Percentiles rank a stretch among this genome's conserved stretches.
Conservation (phyloP, 2,329 filamentous ascomycete genomes). For the Paramyrothecium roridum region DNA sequence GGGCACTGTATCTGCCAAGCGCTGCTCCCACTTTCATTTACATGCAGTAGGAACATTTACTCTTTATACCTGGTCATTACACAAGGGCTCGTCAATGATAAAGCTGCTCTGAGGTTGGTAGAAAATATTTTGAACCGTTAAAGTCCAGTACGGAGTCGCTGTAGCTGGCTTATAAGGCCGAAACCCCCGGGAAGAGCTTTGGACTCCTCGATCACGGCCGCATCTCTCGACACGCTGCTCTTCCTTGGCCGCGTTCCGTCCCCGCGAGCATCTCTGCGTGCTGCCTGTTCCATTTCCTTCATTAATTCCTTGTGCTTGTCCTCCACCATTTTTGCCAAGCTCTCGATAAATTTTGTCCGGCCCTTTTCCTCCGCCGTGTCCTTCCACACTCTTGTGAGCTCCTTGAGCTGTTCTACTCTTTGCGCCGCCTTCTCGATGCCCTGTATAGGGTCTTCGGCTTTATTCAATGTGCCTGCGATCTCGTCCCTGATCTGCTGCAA, state of each 20-base stretch:
- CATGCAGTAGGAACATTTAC: no score
- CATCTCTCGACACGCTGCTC: slow-evolving; percentile 25
- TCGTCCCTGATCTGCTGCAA: slow-evolving; percentile 68
- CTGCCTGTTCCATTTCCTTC: slow-evolving; percentile 45
- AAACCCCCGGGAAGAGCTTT: slow-evolving; percentile 49
- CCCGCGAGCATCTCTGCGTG: slow-evolving; percentile 28
- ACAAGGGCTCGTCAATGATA: no score
- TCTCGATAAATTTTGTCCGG: slow-evolving; percentile 75
- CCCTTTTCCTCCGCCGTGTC: slow-evolving; percentile 95
- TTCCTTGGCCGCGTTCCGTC: slow-evolving; percentile 32
- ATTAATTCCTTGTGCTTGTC: slow-evolving; percentile 60
- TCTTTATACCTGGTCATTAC: no score
- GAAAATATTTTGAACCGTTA: slow-evolving; percentile 17
- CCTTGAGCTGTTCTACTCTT: slow-evolving; percentile 73
- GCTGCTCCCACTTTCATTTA: no score
- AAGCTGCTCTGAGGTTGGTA: no score
- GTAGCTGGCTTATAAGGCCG: slow-evolving; percentile 60
- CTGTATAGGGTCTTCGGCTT: slow-evolving; percentile 53
- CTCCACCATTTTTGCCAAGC: slow-evolving; percentile 76
- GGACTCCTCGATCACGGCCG: slow-evolving; percentile 30
- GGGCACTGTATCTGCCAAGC: background rate
- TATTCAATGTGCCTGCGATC: slow-evolving; percentile 63
- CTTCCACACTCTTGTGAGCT: slow-evolving; percentile 80
- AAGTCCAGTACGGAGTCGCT: slow-evolving; percentile 55
- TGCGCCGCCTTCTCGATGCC: slow-evolving; percentile 72